Evolutionary conservation across 805 yeast species (phyloP), one percentile per base, ranked within the genome.

Genomic region (Candida saitoana): DNA sequence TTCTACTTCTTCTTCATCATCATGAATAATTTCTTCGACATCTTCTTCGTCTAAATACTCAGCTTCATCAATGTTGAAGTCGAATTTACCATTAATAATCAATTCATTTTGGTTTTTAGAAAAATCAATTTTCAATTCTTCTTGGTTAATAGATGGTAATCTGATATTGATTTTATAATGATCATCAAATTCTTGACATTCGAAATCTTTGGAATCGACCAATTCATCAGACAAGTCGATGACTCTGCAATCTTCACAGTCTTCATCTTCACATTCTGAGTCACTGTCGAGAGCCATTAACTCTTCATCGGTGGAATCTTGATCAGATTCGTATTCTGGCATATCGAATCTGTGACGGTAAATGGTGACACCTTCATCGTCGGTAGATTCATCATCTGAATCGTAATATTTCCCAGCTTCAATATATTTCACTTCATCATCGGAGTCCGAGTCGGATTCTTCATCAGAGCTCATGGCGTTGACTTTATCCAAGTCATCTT

Each of bases 191-290:
- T 68, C 63, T 19, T 57, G 52, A 44, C 69, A 59, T 54, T 69
- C 74, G 49, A 71, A 69, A 54, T 69, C 75, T 46, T 69, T 69
- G 32, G 70, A 62, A 53, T 65, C 58, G 46, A 61, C 63, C 49
- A 69, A 63, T 52, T 69, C 75, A 34, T 60, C 60, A 35, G 68
- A 54, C 52, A 69, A 63, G 49, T 69, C 74, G 47, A 68, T 62
- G 32, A 68, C 53, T 36, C 59, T 64, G 38, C 54, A 49, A 36
- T 62, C 67, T 14, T 56, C 62, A 38, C 61, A 63, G 34, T 61
- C 66, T 11, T 61, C 65, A 37, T 58, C 62, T 20, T 62, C 67
- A 18, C 58, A 55, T 41, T 59, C 63, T 31, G 58, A 54, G 24
- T 62, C 67, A 18, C 59, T 55, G 42, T 59, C 63, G 31, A 57